Evolutionary conservation across 345 rosid species (phyloP).

Genomic region (Syzygium aromaticum): DNA sequence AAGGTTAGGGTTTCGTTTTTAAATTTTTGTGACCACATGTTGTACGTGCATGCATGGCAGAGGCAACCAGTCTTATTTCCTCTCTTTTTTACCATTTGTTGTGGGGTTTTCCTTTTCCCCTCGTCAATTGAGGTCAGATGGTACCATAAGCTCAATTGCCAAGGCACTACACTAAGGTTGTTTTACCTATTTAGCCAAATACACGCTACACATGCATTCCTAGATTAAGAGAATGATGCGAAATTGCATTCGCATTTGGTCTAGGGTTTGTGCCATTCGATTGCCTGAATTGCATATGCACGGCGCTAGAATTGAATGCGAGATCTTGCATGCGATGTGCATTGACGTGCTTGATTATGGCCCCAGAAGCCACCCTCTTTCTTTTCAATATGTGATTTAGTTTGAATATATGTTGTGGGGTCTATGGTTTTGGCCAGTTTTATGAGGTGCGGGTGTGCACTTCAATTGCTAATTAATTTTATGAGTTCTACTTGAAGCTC

Average conservation of each 20-base stretch:
- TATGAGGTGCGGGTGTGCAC: neutral
- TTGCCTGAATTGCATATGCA: neutral
- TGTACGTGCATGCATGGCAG: neutral
- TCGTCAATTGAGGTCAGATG: neutral
- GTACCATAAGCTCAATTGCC: neutral
- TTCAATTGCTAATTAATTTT: neutral
- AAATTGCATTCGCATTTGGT: neutral
- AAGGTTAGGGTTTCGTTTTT: neutral
- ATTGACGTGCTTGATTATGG: neutral
- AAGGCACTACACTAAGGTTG: neutral
- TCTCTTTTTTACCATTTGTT: neutral
- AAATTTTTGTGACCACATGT: neutral
- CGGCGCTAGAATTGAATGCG: neutral
- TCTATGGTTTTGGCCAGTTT: neutral
- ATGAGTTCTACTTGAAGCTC: neutral
- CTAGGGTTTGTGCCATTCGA: neutral
- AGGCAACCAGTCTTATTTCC: neutral
- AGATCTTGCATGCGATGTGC: neutral
- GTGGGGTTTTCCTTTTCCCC: neutral
- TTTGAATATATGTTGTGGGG: neutral
- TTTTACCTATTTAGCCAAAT: neutral
- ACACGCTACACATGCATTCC: neutral
- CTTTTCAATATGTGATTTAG: neutral
- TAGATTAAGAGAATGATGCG: neutral
- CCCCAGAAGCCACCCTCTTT: neutral